These are phyloP conservation scores for Cyclostephanos tholiformis DNA, from an alignment of 108 stramenopile genomes.

Conservation along the genomic window DNA sequence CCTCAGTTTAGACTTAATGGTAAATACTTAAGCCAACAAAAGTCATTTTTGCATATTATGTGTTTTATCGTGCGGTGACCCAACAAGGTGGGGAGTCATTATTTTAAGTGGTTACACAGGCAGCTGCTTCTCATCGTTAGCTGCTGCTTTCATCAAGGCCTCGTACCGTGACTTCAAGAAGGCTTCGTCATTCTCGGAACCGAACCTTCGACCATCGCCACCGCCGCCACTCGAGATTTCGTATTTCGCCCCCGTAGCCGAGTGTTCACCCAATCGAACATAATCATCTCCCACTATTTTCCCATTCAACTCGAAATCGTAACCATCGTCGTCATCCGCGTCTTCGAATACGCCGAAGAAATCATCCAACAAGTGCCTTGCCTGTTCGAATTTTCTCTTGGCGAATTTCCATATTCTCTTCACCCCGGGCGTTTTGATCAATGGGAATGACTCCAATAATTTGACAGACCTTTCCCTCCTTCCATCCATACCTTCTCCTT, in stretches of 20 bases:
- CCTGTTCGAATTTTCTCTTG: constrained; percentile 37
- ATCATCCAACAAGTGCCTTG: constrained; percentile 31
- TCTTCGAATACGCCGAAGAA: constrained; percentile 37
- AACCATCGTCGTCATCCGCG: constrained; percentile 37
- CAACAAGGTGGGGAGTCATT: too few relatives aligned
- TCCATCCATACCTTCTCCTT: background rate
- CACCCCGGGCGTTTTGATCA: constrained; percentile 29
- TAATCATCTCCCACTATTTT: constrained; percentile 22
- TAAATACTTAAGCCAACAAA: too few relatives aligned
- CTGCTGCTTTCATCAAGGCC: constrained; percentile 18
- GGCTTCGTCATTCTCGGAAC: constrained; percentile 36
- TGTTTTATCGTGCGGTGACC: too few relatives aligned
- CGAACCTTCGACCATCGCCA: constrained; percentile 9
- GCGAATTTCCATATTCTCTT: constrained; percentile 37
- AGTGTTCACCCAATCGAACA: background rate
- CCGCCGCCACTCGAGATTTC: background rate
- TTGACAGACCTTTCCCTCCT: background rate
- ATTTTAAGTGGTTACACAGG: too few relatives aligned
- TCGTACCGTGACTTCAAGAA: constrained; percentile 34
- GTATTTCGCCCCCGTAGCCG: background rate
- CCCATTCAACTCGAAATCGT: constrained; percentile 29
- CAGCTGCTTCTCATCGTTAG: background rate
- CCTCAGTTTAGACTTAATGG: too few relatives aligned
- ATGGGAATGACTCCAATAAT: constrained; percentile 13
- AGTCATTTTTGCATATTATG: too few relatives aligned